Conservation (phyloP, 2,329 filamentous ascomycete genomes). For the Aspergillus pseudoviridinutans region DNA sequence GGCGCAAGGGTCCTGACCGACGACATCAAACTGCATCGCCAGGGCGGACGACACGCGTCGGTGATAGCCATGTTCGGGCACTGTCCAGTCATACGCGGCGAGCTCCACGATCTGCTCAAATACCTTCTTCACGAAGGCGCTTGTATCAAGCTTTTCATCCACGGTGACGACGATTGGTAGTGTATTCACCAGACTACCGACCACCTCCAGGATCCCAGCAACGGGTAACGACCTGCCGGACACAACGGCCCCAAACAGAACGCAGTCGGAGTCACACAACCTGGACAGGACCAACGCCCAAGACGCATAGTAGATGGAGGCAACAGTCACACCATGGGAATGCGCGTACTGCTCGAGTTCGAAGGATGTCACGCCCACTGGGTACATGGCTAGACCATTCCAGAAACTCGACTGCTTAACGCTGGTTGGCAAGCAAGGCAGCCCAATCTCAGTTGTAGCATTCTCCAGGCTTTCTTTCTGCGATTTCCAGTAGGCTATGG, state of each 20-base stretch:
- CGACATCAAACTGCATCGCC: constrained; percentile 3
- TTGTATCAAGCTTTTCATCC: not conserved
- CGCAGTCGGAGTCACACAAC: not conserved
- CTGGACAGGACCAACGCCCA: not conserved
- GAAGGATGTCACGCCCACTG: not conserved
- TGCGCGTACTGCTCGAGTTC: not conserved
- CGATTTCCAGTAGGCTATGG: not conserved
- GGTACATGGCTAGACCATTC: not conserved
- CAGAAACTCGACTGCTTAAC: not conserved
- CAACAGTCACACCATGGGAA: not conserved
- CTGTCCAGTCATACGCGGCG: not conserved
- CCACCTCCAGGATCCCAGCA: not conserved
- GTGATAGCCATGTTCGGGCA: constrained; percentile 1
- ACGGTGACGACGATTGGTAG: not conserved
- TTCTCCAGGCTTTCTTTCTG: not conserved
- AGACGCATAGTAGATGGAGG: not conserved
- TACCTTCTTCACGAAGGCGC: not conserved
- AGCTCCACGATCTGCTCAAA: not conserved
- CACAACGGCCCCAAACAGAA: not conserved
- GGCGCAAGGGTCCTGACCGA: not conserved
- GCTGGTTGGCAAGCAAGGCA: not conserved
- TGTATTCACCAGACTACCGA: not conserved
- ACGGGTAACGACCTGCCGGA: not conserved
- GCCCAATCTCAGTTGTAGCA: not conserved
- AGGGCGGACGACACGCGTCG: constrained; percentile 1